Evolutionary conservation across 2,329 filamentous ascomycete genomes (phyloP), one percentile per base, ranked within the genome.

Genomic region (Paramyrothecium roridum): DNA sequence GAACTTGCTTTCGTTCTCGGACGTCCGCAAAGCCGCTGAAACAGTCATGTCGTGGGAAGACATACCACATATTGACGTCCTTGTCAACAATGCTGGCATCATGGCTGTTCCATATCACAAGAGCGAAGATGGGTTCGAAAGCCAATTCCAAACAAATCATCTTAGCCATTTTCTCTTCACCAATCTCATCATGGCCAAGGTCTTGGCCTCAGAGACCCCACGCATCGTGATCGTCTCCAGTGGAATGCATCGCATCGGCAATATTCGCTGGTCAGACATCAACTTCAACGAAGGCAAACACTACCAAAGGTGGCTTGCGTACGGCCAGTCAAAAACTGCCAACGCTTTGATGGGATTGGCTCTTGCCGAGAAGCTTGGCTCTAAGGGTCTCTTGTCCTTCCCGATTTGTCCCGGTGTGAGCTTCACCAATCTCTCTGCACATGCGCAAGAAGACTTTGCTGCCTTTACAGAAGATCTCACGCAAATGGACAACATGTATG

Each of bases 81-180:
- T 79, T n/a, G 62, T 80, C 57, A 76, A 77, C 61, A 79, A 74
- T 54, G 77, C 77, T 1, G 76, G 68, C 19, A 60, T 79, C 26
- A 77, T 77, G 72, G 70, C 63, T 3, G 55, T 60, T 6, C 65
- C 70, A 22, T 73, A 69, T 52, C 64, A 59, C 4, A 54, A 69
- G 17, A 69, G 66, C 26, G 58, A 62, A 3, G 73, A 78, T 8
- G 76, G 76, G 3, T 64, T 73, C 54, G 76, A 79, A 48, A 54
- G 22, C 19, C 52, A 54, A 23, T 54, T 49, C n/a, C 22, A 17
- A 17, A 50, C 30, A 3, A 53, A 57, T 20, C 45, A 57, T 6
- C 1, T 55, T 6, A 21, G 55, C 11, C 34, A 50, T 33, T 54
- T 54, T 20, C 48, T 56, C n/a, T 54, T 49, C n/a, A 54, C 52